These are phyloP conservation scores for Geotrichum histeridarum DNA, from an alignment of 1,139 yeast species.

Conservation along the genomic window DNA sequence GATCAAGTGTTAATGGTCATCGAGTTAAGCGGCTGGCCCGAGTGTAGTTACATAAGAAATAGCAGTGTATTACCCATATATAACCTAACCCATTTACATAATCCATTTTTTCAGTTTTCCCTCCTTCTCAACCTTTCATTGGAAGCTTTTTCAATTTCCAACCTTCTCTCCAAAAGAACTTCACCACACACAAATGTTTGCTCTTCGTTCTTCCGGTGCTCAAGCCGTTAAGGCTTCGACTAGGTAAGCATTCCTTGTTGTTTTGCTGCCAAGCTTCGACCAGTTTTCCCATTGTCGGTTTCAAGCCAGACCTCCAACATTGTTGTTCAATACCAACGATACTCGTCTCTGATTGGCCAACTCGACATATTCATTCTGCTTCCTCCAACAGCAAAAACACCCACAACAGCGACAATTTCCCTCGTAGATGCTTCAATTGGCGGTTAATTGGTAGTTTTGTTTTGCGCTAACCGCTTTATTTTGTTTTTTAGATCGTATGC, in stretches of 20 bases:
- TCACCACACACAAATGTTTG: conserved; percentile 26
- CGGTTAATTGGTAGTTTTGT: neutral
- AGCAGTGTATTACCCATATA: neutral
- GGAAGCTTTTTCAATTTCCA: conserved; percentile 7
- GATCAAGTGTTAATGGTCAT: neutral
- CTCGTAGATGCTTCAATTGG: neutral
- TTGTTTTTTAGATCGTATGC: conserved; percentile 76
- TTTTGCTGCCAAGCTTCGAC: neutral
- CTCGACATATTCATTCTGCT: neutral
- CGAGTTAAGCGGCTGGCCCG: neutral
- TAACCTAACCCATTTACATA: neutral
- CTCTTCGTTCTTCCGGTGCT: conserved; percentile 32
- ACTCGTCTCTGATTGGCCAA: conserved; percentile 17
- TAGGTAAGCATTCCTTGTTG: conserved; percentile 23
- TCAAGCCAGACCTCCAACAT: neutral
- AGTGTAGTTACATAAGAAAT: neutral
- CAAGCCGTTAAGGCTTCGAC: conserved; percentile 25
- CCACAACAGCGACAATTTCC: neutral
- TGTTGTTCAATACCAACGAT: conserved; percentile 3
- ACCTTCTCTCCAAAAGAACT: neutral
- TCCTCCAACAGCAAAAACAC: neutral
- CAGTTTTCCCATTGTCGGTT: neutral
- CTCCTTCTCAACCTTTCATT: conserved; percentile 5
- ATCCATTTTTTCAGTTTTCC: neutral
- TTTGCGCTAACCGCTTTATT: neutral